These are phyloP conservation scores for Glarea lozoyensis DNA, from an alignment of 495 filamentous ascomycete species.

Conservation along the genomic window DNA sequence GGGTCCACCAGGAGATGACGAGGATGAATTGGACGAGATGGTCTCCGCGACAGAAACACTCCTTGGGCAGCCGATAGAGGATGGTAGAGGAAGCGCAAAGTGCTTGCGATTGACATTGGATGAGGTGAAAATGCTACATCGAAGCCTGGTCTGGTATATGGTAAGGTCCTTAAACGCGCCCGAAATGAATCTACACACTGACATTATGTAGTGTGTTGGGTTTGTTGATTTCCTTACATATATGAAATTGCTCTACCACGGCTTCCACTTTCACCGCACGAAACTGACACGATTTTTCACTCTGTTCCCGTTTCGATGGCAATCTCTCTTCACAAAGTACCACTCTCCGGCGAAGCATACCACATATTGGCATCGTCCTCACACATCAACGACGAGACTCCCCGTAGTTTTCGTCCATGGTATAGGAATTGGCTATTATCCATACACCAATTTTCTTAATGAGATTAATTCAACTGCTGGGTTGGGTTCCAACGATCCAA, in stretches of 20 bases:
- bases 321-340: slow-evolving; percentile 29
- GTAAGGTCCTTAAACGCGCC: too few species aligned
- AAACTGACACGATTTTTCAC: slow-evolving; percentile 24
- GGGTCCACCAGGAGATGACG: slow-evolving; percentile 28
- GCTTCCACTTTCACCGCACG: slow-evolving; percentile 33
- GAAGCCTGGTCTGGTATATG: slow-evolving; percentile 56
- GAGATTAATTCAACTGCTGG: slow-evolving; percentile 33
- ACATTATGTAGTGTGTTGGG: slow-evolving; percentile 22
- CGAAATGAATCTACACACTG: not conserved
- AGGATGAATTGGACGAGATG: slow-evolving; percentile 52
- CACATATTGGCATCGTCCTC: slow-evolving; percentile 57
- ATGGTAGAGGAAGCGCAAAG: slow-evolving; percentile 42
- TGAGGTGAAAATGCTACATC: slow-evolving; percentile 47
- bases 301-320: slow-evolving; percentile 46
- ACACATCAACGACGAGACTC: slow-evolving; percentile 40
- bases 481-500: slow-evolving; percentile 12
- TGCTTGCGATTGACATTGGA: slow-evolving; percentile 57
- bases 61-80: slow-evolving; percentile 35
- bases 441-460: slow-evolving; percentile 48
- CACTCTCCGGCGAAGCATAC: slow-evolving; percentile 38
- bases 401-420: slow-evolving; percentile 62
- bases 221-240: slow-evolving; percentile 42
- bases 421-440: slow-evolving; percentile 59
- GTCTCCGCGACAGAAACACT: slow-evolving; percentile 36
- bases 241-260: slow-evolving; percentile 26